Conservation (phyloP, 2,329 filamentous ascomycete genomes). For the Sclerotinia subarctica region DNA sequence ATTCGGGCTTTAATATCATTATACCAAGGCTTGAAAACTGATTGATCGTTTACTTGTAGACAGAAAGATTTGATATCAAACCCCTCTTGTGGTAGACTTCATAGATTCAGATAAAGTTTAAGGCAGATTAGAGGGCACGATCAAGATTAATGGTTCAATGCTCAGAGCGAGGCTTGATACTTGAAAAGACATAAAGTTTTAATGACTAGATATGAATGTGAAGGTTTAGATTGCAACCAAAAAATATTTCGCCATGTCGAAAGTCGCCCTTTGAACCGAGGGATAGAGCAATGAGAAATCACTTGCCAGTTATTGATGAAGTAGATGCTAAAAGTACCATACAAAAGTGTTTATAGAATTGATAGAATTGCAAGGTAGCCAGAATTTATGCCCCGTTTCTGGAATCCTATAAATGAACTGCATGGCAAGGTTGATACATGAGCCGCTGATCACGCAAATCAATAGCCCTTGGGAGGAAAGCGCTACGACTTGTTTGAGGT, state of each 20-base stretch:
- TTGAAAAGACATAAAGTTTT: not conserved
- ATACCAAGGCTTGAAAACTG: not conserved
- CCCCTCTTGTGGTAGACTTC: not conserved
- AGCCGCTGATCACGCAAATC: not conserved
- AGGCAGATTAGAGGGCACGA: not conserved
- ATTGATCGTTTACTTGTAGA: no score
- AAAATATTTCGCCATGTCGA: not conserved
- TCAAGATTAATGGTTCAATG: not conserved
- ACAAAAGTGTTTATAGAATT: not conserved
- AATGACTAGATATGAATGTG: not conserved
- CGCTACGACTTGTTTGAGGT: not conserved
- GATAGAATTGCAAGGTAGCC: not conserved
- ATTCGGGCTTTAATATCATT: not conserved
- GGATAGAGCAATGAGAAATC: no score
- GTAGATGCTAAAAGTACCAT: not conserved
- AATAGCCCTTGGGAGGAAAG: not conserved
- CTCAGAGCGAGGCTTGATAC: not conserved
- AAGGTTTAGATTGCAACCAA: no score
- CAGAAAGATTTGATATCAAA: not conserved
- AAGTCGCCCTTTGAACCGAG: not conserved
- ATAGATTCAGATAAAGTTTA: not conserved
- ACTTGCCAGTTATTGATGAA: not conserved
- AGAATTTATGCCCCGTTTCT: no score
- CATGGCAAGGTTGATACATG: not conserved
- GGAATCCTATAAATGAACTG: not conserved